Percentiles rank a stretch among this genome's conserved stretches.
These are phyloP conservation scores for Pseudonitzschia delicatissima DNA, from an alignment of 108 stramenopile species.

Conservation along the genomic window DNA sequence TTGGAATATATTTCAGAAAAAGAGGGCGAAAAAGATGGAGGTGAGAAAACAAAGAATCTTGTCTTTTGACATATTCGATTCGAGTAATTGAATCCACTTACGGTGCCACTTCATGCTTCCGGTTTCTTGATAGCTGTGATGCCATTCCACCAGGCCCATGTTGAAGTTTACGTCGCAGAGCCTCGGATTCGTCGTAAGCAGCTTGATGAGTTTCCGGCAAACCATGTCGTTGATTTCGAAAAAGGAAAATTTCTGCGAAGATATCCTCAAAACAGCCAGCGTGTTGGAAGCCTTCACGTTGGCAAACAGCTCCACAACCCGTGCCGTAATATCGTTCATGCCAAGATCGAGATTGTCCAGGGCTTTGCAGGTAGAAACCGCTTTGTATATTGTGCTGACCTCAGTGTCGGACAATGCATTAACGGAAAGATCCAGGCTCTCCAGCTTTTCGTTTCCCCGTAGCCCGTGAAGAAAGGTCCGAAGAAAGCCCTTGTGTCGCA, in stretches of 20 bases:
- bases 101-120: slow-evolving; percentile 16
- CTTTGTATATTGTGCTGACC: slow-evolving; percentile 6
- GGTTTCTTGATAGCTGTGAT: slow-evolving; percentile 11
- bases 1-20: not conserved
- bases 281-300: not conserved
- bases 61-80: not conserved
- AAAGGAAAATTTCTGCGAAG: slow-evolving; percentile 11
- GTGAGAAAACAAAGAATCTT: not conserved
- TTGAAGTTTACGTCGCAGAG: slow-evolving; percentile 16
- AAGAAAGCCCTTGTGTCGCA: not conserved
- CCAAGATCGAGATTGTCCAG: slow-evolving; percentile 12
- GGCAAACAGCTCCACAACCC: slow-evolving; percentile 2
- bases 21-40: not conserved
- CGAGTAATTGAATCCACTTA: not conserved
- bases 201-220: slow-evolving; percentile 4
- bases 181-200: not conserved
- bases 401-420: slow-evolving; percentile 8
- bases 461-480: slow-evolving; percentile 2
- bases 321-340: slow-evolving; percentile 12
- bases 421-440: slow-evolving; percentile 13
- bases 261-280: not conserved
- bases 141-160: slow-evolving; percentile 17
- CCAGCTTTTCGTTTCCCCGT: not conserved
- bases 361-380: not conserved
- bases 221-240: slow-evolving; percentile 10